These are phyloP conservation scores for Cryptococcus amylolentus DNA, from an alignment of 1,284 basidiomycete genomes.

Conservation along the genomic window DNA sequence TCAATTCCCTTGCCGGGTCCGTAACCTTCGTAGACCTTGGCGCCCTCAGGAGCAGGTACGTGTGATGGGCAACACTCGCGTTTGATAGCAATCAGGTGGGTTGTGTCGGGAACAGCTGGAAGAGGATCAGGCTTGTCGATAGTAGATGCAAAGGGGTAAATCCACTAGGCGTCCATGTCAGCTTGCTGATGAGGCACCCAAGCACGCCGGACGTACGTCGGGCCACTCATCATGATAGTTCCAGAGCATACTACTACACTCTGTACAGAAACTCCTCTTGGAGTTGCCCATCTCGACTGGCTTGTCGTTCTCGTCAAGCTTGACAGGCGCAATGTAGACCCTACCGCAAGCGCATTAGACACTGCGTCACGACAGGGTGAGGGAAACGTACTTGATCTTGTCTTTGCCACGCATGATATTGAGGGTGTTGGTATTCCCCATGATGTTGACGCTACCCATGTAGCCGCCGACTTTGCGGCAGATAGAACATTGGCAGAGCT, in stretches of 20 bases:
- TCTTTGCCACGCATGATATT: constrained; percentile 44
- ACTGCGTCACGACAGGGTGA: neutral
- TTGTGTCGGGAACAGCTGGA: constrained; percentile 31
- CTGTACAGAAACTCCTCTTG: constrained; percentile 42
- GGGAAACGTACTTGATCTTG: constrained; percentile 40
- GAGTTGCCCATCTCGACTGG: constrained; percentile 27
- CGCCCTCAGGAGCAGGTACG: constrained; percentile 40
- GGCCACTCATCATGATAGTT: constrained; percentile 45
- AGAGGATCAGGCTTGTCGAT: constrained; percentile 45
- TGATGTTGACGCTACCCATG: constrained; percentile 47
- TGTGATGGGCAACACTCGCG: constrained; percentile 37
- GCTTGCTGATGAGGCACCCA: neutral
- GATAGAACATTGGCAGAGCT: constrained; percentile 48
- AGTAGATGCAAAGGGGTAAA: constrained; percentile 47
- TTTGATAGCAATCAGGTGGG: constrained; percentile 31
- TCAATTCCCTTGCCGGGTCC: constrained; percentile 40
- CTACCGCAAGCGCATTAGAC: constrained; percentile 15
- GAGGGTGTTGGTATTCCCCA: constrained; percentile 47
- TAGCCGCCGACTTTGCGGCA: constrained; percentile 49
- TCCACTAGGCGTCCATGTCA: constrained; percentile 34
- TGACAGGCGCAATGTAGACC: constrained; percentile 35
- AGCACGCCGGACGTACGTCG: constrained; percentile 24
- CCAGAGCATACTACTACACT: constrained; percentile 49
- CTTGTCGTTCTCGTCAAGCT: constrained; percentile 41
- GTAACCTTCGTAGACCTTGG: constrained; percentile 34